phyloP scores from a whole-genome alignment of 148 eudicot species.

The Limonium bicolor region DNA sequence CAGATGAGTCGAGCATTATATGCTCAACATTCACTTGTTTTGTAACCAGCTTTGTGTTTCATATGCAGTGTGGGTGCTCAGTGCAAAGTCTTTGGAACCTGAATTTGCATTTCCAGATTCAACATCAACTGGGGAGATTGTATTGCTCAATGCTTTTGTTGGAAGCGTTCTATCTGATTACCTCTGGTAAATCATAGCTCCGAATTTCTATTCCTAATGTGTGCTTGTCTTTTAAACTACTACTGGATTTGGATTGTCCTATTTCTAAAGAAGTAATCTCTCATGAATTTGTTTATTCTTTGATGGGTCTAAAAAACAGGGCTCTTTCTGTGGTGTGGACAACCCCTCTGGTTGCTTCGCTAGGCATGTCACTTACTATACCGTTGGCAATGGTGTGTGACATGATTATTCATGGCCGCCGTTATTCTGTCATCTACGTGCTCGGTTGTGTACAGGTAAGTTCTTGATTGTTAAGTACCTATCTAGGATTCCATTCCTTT shows the following conservation, averaged over 20 bases:
- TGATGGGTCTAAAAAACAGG: conserved; percentile 7
- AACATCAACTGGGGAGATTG: conserved; percentile 15
- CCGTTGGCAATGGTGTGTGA: conserved; percentile 34
- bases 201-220: not conserved
- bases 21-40: not conserved
- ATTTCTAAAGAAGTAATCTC: not conserved
- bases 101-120: conserved; percentile 17
- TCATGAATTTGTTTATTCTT: not conserved
- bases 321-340: conserved; percentile 32
- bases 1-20: not conserved
- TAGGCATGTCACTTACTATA: conserved; percentile 32
- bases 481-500: not conserved
- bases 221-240: not conserved
- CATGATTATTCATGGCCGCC: conserved; percentile 24
- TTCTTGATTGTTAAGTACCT: not conserved
- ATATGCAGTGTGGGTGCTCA: conserved; percentile 27
- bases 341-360: conserved; percentile 22
- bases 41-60: too few relatives aligned
- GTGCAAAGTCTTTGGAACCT: conserved; percentile 18
- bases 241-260: not conserved
- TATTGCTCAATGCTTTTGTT: conserved; percentile 27
- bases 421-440: conserved; percentile 21
- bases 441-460: conserved; percentile 27
- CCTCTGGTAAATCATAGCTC: conserved; percentile 15
- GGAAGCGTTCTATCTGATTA: conserved; percentile 33